Percentiles rank a stretch among this genome's conserved stretches.
Evolutionary conservation across 2,329 filamentous ascomycete species (phyloP).

Genomic region (Zarea fungicola): DNA sequence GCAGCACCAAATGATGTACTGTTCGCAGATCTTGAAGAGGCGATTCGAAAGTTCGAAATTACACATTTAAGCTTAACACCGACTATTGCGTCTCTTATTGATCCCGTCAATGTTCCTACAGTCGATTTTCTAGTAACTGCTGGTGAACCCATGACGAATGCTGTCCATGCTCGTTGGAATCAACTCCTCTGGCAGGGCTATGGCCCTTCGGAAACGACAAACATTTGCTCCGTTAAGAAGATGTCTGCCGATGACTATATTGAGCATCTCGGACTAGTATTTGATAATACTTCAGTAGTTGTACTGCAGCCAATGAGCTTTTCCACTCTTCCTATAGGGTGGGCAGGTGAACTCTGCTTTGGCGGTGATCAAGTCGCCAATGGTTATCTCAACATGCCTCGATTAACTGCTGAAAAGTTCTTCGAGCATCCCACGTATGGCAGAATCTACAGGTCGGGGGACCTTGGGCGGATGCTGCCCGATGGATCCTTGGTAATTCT

Average conservation of each 20-base stretch:
- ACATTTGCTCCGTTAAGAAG: conserved; percentile 73
- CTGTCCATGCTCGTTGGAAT: conserved; percentile 66
- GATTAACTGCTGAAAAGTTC: conserved; percentile 61
- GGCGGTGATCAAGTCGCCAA: conserved; percentile 75
- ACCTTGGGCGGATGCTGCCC: conserved; percentile 71
- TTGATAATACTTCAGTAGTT: conserved; percentile 71
- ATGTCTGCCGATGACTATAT: conserved; percentile 55
- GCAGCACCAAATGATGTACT: conserved; percentile 68
- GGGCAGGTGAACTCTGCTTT: conserved; percentile 79
- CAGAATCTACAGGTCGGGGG: conserved; percentile 74
- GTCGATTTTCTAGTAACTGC: conserved; percentile 76
- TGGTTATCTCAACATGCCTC: conserved; percentile 65
- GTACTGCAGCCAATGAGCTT: conserved; percentile 47
- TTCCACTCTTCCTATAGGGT: conserved; percentile 60
- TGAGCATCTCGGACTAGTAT: conserved; percentile 69
- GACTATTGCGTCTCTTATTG: conserved; percentile 72
- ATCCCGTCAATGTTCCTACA: conserved; percentile 60
- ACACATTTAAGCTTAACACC: conserved; percentile 85
- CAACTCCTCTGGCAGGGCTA: conserved; percentile 72
- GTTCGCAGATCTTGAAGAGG: conserved; percentile 64
- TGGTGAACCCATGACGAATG: conserved; percentile 71
- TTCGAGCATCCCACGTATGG: conserved; percentile 64
- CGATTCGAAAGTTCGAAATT: conserved; percentile 57
- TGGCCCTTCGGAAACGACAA: conserved; percentile 80
- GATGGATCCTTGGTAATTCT: conserved; percentile 71